Conservation (phyloP, 2,329 filamentous ascomycete species). For the Dactylellina parvicollis region DNA sequence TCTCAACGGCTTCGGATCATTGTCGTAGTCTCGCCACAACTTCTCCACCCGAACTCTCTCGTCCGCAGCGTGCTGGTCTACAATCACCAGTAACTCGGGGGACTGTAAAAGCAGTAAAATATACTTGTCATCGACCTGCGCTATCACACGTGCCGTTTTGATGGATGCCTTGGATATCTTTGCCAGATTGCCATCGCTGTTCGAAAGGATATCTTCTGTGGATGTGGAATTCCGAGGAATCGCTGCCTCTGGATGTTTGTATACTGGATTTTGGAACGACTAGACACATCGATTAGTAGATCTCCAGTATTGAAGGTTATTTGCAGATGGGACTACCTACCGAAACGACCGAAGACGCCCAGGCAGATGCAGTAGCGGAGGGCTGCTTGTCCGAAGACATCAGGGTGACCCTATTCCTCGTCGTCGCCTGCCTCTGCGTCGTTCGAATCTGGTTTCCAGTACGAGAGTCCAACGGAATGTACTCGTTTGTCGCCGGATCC, state of each 20-base stretch:
- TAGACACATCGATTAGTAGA: neutral
- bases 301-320: neutral
- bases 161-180: constrained; percentile 72
- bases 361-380: neutral
- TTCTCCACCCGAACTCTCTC: constrained; percentile 83
- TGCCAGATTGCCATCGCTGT: neutral
- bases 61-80: constrained; percentile 96
- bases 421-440: neutral
- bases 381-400: neutral
- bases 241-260: constrained; percentile 9
- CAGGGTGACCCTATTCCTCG: constrained; percentile 11
- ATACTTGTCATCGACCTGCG: constrained; percentile 90
- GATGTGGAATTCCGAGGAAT: constrained; percentile 52
- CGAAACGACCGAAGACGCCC: constrained; percentile 6
- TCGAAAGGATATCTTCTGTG: constrained; percentile 56
- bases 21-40: constrained; percentile 71
- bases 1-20: constrained; percentile 62
- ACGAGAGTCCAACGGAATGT: constrained; percentile 7
- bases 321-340: neutral
- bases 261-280: constrained; percentile 24
- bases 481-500: constrained; percentile 3
- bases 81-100: constrained; percentile 70
- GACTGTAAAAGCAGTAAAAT: constrained; percentile 67
- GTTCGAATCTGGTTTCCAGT: constrained; percentile 20
- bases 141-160: constrained; percentile 71